These are phyloP conservation scores for Aspergillus novoparasiticus DNA, from an alignment of 2,329 filamentous ascomycete genomes.

Conservation along the genomic window DNA sequence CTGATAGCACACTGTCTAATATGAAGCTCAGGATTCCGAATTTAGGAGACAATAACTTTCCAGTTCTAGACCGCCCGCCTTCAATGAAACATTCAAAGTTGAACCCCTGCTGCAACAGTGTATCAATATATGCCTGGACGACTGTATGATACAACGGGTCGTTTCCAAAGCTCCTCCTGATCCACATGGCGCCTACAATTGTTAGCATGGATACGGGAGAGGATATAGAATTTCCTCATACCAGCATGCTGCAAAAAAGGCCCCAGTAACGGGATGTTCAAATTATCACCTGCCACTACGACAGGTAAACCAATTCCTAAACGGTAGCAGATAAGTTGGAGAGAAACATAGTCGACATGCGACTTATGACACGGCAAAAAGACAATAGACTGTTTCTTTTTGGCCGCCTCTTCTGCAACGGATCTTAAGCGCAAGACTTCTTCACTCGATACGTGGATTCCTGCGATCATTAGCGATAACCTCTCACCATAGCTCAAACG, in stretches of 20 bases:
- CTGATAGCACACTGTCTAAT: slow-evolving; percentile 84
- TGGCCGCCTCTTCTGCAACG: slow-evolving; percentile 79
- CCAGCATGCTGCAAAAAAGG: slow-evolving; percentile 91
- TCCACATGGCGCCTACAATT: slow-evolving; percentile 79
- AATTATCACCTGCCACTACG: slow-evolving; percentile 91
- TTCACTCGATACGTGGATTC: slow-evolving; percentile 91
- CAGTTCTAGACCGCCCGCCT: slow-evolving; percentile 87
- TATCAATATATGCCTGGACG: slow-evolving; percentile 97
- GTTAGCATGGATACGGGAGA: slow-evolving; percentile 18
- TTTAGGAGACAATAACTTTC: slow-evolving; percentile 90
- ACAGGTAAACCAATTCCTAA: slow-evolving; percentile 85
- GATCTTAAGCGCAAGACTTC: slow-evolving; percentile 81
- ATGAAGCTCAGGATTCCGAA: slow-evolving; percentile 94
- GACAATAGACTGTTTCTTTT: slow-evolving; percentile 91
- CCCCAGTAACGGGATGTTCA: slow-evolving; percentile 91
- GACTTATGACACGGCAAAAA: slow-evolving; percentile 94
- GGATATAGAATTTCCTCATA: slow-evolving; percentile 27
- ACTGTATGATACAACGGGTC: slow-evolving; percentile 87
- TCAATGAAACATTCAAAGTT: slow-evolving; percentile 99
- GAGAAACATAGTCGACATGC: slow-evolving; percentile 92
- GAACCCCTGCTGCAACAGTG: slow-evolving; percentile 82
- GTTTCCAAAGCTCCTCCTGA: slow-evolving; percentile 87
- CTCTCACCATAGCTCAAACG: background rate
- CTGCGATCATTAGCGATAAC: slow-evolving; percentile 31
- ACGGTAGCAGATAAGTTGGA: slow-evolving; percentile 94